Base-by-base conservation (phyloP, 2,329 filamentous ascomycete genomes). In the Aspergillus clavatus region DNA sequence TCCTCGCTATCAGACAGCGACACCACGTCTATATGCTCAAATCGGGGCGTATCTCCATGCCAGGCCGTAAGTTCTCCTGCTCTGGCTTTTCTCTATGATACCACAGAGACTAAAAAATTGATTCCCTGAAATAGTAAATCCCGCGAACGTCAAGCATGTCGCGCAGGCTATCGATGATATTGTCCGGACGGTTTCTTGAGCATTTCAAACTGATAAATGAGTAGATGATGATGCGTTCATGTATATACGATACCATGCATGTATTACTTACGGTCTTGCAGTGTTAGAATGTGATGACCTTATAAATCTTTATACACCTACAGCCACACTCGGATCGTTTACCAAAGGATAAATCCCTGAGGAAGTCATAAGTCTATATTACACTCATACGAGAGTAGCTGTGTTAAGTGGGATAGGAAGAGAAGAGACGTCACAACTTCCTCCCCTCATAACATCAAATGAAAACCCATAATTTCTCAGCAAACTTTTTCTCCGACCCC, bases 361-460 rank as follows among this genome's bases (percentile, higher is more conserved):
- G 57, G 49, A 59, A 58, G 51, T 53, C 53, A 58, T 60, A 57
- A 57, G 51, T 60, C 56, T 60, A 60, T 58, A 57, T 57, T 60
- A 60, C 57, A 58, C 52, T 54, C 50, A 55, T 50, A 56, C 47
- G 51, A 53, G 53, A 41, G 38, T 40, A 40, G 38, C 23, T 23
- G 31, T 21, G 42, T 31, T 24, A 45, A 45, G 28, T 40, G 33
- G 47, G 47, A 49, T 33, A 53, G 40, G 50, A 55, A 57, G 50
- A 47, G 46, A 50, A 51, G 48, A 52, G 45, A 52, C 52, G 43
- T 54, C 52, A 55, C 43, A 57, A 58, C 55, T 52, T 52, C 53
- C 56, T 52, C 55, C n/a, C 49, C 49, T 55, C 51, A 50, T 50
- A 42, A 51, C 50, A 51, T 49, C 44, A 50, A 47, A 45, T 37